These are phyloP conservation scores for Heteromeles arbutifolia DNA, from an alignment of 306 rosid genomes.

Conservation along the genomic window DNA sequence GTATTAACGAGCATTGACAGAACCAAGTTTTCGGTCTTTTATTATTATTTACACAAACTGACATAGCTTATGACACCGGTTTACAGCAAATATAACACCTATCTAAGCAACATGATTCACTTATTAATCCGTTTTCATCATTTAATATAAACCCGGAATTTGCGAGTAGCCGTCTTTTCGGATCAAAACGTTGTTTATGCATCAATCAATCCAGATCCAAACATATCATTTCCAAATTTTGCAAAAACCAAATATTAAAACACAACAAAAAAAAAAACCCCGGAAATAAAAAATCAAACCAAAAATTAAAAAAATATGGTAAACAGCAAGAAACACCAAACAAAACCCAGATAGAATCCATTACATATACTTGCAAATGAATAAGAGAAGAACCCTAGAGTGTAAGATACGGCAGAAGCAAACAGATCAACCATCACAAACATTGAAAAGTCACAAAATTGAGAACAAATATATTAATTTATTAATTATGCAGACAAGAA, in stretches of 20 bases:
- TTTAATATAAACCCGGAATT: background rate
- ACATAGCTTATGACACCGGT: background rate
- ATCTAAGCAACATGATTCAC: background rate
- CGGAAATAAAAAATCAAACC: background rate
- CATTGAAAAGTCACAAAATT: background rate
- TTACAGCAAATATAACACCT: slow-evolving; percentile 5
- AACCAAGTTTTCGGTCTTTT: background rate
- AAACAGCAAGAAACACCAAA: background rate
- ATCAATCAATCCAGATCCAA: background rate
- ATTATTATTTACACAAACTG: background rate
- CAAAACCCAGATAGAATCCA: background rate
- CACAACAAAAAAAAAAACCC: background rate
- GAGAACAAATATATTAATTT: background rate
- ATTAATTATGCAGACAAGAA: background rate
- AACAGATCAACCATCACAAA: background rate
- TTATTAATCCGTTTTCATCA: background rate
- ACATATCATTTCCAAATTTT: background rate
- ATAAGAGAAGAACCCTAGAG: background rate
- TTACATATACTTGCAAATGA: background rate
- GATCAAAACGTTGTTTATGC: no score
- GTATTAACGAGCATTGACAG: background rate
- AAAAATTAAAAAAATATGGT: background rate
- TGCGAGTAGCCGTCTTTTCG: background rate
- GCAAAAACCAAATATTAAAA: background rate
- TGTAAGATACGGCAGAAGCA: background rate